Conservation (phyloP, 2,329 filamentous ascomycete genomes). For the Zymoseptoria pseudotritici region DNA sequence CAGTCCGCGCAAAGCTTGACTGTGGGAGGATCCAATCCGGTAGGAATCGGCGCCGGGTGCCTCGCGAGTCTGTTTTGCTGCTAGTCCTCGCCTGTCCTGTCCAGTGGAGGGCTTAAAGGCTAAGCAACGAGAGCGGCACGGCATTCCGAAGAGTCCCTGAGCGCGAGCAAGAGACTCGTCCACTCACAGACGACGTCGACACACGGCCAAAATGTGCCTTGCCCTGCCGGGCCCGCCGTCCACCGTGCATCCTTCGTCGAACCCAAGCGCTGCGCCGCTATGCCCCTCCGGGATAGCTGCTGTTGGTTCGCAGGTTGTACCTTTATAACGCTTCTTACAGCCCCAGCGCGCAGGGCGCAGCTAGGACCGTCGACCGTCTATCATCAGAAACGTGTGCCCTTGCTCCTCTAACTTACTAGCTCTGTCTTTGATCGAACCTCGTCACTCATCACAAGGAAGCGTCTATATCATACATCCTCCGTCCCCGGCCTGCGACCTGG, state of each 20-base stretch:
- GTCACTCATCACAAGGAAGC: slow-evolving; percentile 11
- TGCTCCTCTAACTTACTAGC: slow-evolving; percentile 3
- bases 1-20: background rate
- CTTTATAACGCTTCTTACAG: slow-evolving; percentile 20
- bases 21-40: background rate
- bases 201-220: background rate
- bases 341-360: slow-evolving; percentile 17
- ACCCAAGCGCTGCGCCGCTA: slow-evolving; percentile 19
- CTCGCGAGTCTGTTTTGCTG: background rate
- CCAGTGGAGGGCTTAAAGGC: too few relatives aligned
- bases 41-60: background rate
- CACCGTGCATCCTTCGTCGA: background rate
- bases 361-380: slow-evolving; percentile 17
- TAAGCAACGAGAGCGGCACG: background rate
- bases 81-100: too few relatives aligned
- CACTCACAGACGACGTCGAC: background rate
- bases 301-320: slow-evolving; percentile 21
- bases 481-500: slow-evolving; percentile 12
- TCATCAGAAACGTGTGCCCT: slow-evolving; percentile 16
- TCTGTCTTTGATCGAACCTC: background rate
- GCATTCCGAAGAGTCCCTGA: background rate
- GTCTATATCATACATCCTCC: slow-evolving; percentile 15
- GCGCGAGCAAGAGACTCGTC: background rate
- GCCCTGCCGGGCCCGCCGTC: background rate
- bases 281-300: slow-evolving; percentile 12